A percentile compares a stretch with the other conserved stretches of the same genome.
These are phyloP conservation scores for Liquidambar formosana DNA, from an alignment of 164 flowering plant species.

Conservation along the genomic window DNA sequence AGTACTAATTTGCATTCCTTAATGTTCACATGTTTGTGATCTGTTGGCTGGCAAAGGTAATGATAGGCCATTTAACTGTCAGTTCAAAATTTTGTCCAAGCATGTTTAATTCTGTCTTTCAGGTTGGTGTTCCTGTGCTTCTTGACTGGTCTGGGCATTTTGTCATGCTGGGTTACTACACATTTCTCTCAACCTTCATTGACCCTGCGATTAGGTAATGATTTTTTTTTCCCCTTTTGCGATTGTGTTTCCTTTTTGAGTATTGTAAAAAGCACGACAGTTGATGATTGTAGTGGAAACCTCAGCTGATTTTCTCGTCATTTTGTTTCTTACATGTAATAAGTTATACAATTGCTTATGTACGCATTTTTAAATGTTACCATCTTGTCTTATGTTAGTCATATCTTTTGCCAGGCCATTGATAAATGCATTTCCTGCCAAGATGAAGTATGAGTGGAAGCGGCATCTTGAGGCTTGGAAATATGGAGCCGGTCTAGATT, in stretches of 20 bases:
- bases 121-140: slow-evolving; percentile 89
- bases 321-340: background rate
- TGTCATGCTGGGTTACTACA: slow-evolving; percentile 78
- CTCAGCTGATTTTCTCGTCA: background rate
- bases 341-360: background rate
- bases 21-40: background rate
- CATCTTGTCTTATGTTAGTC: background rate
- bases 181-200: slow-evolving; percentile 68
- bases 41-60: background rate
- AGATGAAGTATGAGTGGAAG: slow-evolving; percentile 62
- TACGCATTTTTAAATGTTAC: background rate
- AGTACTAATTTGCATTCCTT: background rate
- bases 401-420: slow-evolving; percentile 50
- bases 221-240: background rate
- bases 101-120: slow-evolving; percentile 8
- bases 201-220: slow-evolving; percentile 79
- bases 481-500: slow-evolving; percentile 94
- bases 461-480: slow-evolving; percentile 81
- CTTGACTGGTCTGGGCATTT: slow-evolving; percentile 90
- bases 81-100: background rate
- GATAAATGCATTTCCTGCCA: slow-evolving; percentile 51
- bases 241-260: background rate
- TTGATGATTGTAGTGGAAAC: background rate
- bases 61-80: background rate
- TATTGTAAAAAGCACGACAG: background rate